These are phyloP conservation scores for Haplosporangium sp. DNA, from an alignment of 371 early-diverging fungal species.

Conservation along the genomic window DNA sequence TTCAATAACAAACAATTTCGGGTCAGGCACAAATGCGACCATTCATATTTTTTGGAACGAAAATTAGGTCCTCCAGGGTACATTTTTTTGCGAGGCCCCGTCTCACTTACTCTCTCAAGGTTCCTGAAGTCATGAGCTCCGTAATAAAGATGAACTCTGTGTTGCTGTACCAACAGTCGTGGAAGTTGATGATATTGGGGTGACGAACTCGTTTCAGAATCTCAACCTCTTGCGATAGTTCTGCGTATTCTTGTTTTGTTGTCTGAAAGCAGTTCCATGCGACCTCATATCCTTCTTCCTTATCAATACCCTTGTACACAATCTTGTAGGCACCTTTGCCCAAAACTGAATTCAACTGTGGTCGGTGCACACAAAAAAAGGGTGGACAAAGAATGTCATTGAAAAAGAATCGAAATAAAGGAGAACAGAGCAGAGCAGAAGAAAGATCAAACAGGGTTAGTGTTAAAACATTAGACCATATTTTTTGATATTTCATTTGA, in stretches of 20 bases:
- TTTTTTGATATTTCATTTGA: constrained; percentile 15
- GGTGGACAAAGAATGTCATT: background rate
- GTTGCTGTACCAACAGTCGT: constrained; percentile 83
- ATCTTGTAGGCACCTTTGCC: constrained; percentile 91
- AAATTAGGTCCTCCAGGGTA: too few relatives aligned
- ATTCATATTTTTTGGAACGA: background rate
- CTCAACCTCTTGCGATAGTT: constrained; percentile 82
- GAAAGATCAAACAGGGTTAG: constrained; percentile 31
- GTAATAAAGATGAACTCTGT: constrained; percentile 89
- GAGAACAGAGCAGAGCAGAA: background rate
- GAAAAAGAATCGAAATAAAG: background rate
- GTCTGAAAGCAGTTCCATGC: constrained; percentile 91
- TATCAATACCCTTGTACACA: constrained; percentile 92
- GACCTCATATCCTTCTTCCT: constrained; percentile 92
- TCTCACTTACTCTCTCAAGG: constrained; percentile 68
- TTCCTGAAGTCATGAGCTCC: constrained; percentile 95
- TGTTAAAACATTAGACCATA: background rate
- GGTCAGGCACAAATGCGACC: background rate
- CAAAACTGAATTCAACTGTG: constrained; percentile 64
- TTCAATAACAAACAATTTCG: constrained; percentile 4
- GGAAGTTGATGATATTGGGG: constrained; percentile 89
- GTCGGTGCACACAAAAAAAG: constrained; percentile 36
- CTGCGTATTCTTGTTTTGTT: constrained; percentile 75
- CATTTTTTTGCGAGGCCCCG: background rate
- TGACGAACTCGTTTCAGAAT: constrained; percentile 87